Conservation (phyloP, 1,139 yeast genomes). For the Lodderomyces parapsilosis region DNA sequence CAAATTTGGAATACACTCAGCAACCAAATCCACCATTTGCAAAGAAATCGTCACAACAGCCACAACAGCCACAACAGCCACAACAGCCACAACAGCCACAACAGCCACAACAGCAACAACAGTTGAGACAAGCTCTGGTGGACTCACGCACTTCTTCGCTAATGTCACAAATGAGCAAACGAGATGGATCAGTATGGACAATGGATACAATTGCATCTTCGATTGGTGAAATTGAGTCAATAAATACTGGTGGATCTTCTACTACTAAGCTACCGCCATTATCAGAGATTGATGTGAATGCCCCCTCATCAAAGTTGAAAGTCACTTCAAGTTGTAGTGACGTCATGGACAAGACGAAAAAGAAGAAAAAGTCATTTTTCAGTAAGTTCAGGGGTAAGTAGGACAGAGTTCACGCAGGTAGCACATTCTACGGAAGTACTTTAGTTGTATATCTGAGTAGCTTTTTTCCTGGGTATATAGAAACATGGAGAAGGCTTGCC, state of each 20-base stretch:
- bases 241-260: not conserved
- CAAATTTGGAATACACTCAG: constrained; percentile 1
- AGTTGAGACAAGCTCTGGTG: not conserved
- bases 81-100: too few relatives aligned
- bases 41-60: not conserved
- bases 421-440: too few relatives aligned
- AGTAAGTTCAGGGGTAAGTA: not conserved
- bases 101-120: constrained; percentile 1
- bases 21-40: not conserved
- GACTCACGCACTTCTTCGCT: not conserved
- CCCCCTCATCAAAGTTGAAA: not conserved
- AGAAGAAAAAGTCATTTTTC: not conserved
- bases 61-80: too few relatives aligned
- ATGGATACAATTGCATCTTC: not conserved
- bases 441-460: too few relatives aligned
- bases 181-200: not conserved
- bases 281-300: not conserved
- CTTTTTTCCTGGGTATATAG: not conserved
- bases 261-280: not conserved
- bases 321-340: not conserved
- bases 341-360: not conserved
- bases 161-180: not conserved
- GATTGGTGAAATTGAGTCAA: not conserved
- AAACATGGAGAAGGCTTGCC: too few relatives aligned
- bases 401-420: too few relatives aligned